Evolutionary conservation across 371 early-diverging fungal species (phyloP).

Genomic region (Mortierella sp.): DNA sequence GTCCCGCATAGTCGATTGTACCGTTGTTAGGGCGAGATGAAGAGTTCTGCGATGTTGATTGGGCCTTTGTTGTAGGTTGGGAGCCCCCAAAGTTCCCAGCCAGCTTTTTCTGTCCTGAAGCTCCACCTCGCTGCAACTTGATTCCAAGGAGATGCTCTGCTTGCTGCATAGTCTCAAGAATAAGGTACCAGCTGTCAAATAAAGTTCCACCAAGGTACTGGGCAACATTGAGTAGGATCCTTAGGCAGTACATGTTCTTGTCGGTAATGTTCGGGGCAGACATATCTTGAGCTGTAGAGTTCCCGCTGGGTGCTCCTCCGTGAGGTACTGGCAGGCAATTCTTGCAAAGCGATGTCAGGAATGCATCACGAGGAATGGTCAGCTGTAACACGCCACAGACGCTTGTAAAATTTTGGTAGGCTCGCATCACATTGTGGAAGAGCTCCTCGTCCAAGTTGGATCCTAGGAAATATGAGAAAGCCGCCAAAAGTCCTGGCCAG

Average conservation of each 20-base stretch:
- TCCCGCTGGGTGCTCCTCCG: slow-evolving; percentile 51
- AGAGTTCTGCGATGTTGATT: slow-evolving; percentile 22
- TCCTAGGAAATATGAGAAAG: slow-evolving; percentile 83
- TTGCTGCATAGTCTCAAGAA: slow-evolving; percentile 91
- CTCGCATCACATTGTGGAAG: slow-evolving; percentile 80
- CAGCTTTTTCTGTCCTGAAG: slow-evolving; percentile 45
- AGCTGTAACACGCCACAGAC: slow-evolving; percentile 90
- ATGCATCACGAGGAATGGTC: slow-evolving; percentile 86
- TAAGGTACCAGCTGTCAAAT: slow-evolving; percentile 88
- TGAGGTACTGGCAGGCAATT: slow-evolving; percentile 77
- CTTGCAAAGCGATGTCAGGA: slow-evolving; percentile 88
- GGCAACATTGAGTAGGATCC: slow-evolving; percentile 81
- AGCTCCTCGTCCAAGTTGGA: slow-evolving; percentile 89
- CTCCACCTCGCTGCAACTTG: slow-evolving; percentile 59
- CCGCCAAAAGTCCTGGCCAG: slow-evolving; percentile 89
- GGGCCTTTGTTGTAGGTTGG: slow-evolving; percentile 21
- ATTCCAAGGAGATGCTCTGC: slow-evolving; percentile 77
- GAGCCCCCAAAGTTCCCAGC: slow-evolving; percentile 12
- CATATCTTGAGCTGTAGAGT: slow-evolving; percentile 32
- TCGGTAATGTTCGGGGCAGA: slow-evolving; percentile 68
- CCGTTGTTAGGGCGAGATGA: slow-evolving; percentile 6
- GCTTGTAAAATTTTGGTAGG: slow-evolving; percentile 84
- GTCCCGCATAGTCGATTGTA: slow-evolving; percentile 28
- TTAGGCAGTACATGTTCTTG: slow-evolving; percentile 84
- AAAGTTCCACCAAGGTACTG: slow-evolving; percentile 82